Evolutionary conservation across 1,284 basidiomycete species (phyloP).

Genomic region (Ceratobasidium sp.): DNA sequence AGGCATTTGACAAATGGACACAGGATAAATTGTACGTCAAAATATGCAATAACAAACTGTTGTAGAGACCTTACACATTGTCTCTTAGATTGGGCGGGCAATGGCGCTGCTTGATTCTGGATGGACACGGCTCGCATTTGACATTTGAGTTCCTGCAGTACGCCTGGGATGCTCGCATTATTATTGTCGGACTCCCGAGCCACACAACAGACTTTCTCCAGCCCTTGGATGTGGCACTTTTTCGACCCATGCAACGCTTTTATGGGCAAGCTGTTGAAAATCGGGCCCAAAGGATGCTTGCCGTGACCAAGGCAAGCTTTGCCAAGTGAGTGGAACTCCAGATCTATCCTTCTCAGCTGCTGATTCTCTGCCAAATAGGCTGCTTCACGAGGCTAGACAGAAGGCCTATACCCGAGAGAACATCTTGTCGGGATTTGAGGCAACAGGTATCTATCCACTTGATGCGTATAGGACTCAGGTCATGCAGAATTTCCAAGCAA

Average conservation of each 20-base stretch:
- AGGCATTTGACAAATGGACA: constrained; percentile 47
- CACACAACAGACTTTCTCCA: constrained; percentile 54
- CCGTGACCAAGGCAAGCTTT: constrained; percentile 43
- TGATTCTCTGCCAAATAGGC: constrained; percentile 35
- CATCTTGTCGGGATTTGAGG: constrained; percentile 45
- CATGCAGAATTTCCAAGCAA: constrained; percentile 7
- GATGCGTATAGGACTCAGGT: constrained; percentile 38
- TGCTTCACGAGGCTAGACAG: constrained; percentile 45
- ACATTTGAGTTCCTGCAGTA: constrained; percentile 43
- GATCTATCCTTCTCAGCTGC: neutral
- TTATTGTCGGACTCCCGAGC: constrained; percentile 51
- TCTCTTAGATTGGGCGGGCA: constrained; percentile 9
- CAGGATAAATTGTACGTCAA: constrained; percentile 39
- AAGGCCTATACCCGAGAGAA: constrained; percentile 44
- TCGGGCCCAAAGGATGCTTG: constrained; percentile 3
- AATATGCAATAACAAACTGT: neutral
- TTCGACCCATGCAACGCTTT: constrained; percentile 45
- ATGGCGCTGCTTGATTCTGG: constrained; percentile 24
- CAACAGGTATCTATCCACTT: constrained; percentile 45
- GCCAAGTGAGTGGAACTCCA: constrained; percentile 4
- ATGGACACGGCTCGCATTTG: constrained; percentile 38
- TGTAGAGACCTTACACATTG: neutral
- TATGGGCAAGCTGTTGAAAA: constrained; percentile 15
- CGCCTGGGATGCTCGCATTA: constrained; percentile 46
- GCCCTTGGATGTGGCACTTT: constrained; percentile 53